Evolutionary conservation across 2,329 filamentous ascomycete genomes (phyloP).

Genomic region (Colletotrichum coccodes): DNA sequence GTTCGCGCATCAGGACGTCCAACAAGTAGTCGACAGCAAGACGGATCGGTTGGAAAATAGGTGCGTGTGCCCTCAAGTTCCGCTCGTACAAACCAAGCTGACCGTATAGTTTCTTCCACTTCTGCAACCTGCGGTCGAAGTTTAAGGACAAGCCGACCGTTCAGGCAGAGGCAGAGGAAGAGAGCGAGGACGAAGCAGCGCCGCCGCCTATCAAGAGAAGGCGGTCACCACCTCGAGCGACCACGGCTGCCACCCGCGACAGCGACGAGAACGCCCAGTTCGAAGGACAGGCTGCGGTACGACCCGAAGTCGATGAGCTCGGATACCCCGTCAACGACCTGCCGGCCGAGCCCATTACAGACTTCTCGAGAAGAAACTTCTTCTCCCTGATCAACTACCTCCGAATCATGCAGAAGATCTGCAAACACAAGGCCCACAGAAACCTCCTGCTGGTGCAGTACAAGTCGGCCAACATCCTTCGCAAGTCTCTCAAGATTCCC

Average conservation of each 20-base stretch:
- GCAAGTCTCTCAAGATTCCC: slow-evolving; percentile 90
- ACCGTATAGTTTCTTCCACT: slow-evolving; percentile 81
- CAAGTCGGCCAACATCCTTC: slow-evolving; percentile 91
- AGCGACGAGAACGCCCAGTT: slow-evolving; percentile 41
- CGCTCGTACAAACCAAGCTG: slow-evolving; percentile 34
- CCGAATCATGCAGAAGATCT: slow-evolving; percentile 96
- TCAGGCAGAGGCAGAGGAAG: slow-evolving; percentile 38
- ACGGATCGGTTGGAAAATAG: slow-evolving; percentile 85
- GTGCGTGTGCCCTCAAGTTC: slow-evolving; percentile 54
- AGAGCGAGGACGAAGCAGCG: slow-evolving; percentile 79
- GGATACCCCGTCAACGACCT: slow-evolving; percentile 80
- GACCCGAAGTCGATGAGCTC: slow-evolving; percentile 83
- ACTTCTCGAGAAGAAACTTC: slow-evolving; percentile 94
- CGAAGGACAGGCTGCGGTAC: slow-evolving; percentile 47
- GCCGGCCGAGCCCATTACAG: slow-evolving; percentile 82
- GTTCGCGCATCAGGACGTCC: slow-evolving; percentile 93
- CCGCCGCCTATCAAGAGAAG: slow-evolving; percentile 83
- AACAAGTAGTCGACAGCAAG: slow-evolving; percentile 86
- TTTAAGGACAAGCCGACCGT: slow-evolving; percentile 46
- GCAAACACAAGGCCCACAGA: slow-evolving; percentile 93
- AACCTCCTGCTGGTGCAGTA: slow-evolving; percentile 95
- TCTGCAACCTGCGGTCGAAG: slow-evolving; percentile 79
- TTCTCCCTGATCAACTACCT: slow-evolving; percentile 96
- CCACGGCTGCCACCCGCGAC: slow-evolving; percentile 38
- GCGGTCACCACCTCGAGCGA: slow-evolving; percentile 54